Conservation (phyloP, 768 basidiomycete species). For the Gloeophyllum trabeum region DNA sequence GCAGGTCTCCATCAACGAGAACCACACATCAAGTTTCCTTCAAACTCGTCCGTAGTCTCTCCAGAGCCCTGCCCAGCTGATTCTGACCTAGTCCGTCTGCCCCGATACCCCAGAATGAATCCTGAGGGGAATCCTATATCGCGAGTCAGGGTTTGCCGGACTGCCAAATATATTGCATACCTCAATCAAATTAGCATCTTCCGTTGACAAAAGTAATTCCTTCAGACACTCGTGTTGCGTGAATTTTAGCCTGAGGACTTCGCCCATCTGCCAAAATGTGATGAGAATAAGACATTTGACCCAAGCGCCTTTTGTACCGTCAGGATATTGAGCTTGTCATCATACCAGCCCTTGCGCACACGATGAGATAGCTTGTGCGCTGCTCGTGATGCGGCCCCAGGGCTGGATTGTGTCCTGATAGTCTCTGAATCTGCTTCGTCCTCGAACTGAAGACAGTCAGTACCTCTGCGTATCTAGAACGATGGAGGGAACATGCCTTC, state of each 20-base stretch:
- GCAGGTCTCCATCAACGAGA: too few species aligned
- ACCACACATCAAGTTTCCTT: too few species aligned
- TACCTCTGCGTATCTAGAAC: too few species aligned
- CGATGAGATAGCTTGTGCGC: constrained; percentile 48
- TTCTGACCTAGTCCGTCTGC: constrained; percentile 56
- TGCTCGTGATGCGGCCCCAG: constrained; percentile 32
- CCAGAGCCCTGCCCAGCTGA: constrained; percentile 63
- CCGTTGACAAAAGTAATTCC: constrained; percentile 50
- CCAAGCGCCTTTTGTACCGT: constrained; percentile 18
- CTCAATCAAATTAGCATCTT: constrained; percentile 59
- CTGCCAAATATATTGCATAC: constrained; percentile 21
- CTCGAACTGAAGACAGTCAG: too few species aligned
- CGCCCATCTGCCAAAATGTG: constrained; percentile 42
- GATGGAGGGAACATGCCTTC: constrained; percentile 50
- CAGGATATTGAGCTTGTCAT: constrained; percentile 56
- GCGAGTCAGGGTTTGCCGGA: not conserved
- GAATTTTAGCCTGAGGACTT: constrained; percentile 55
- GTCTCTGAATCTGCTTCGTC: too few species aligned
- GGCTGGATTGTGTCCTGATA: constrained; percentile 52
- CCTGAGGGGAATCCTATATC: constrained; percentile 57
- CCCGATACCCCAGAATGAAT: constrained; percentile 73
- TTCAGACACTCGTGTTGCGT: constrained; percentile 53
- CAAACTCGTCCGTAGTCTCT: too few species aligned
- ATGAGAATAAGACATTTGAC: constrained; percentile 1
- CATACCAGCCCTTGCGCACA: constrained; percentile 57